These are phyloP conservation scores for Ogataea pilisensis DNA, from an alignment of 805 yeast genomes.

Conservation along the genomic window DNA sequence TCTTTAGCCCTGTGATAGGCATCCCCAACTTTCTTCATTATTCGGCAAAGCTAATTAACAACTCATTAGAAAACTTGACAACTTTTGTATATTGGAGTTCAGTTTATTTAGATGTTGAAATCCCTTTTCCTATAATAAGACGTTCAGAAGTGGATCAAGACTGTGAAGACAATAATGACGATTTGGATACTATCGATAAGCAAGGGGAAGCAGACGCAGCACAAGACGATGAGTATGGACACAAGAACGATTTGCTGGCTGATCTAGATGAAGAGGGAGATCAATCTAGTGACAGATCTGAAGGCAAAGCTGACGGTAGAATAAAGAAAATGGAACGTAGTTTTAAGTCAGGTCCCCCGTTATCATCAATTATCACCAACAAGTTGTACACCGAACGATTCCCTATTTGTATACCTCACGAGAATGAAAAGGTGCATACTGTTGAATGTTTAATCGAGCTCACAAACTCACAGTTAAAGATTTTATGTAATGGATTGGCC, in stretches of 20 bases:
- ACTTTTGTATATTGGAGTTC: conserved; percentile 16
- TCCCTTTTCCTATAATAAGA: conserved; percentile 21
- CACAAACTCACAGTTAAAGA: conserved; percentile 13
- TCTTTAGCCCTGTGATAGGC: conserved; percentile 27
- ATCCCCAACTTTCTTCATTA: conserved; percentile 17
- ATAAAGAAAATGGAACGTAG: too few species aligned
- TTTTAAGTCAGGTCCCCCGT: conserved; percentile 2
- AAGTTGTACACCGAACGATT: conserved; percentile 1
- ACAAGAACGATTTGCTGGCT: background rate
- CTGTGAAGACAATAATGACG: conserved; percentile 1
- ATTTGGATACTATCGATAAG: background rate
- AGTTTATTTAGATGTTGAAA: conserved; percentile 10
- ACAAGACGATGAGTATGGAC: background rate
- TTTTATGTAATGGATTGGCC: conserved; percentile 17
- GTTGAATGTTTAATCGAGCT: conserved; percentile 14
- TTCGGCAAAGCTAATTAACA: conserved; percentile 18
- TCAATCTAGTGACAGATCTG: background rate
- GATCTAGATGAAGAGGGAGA: background rate
- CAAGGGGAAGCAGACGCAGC: background rate
- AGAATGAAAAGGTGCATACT: conserved; percentile 5
- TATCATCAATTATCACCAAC: conserved; percentile 9
- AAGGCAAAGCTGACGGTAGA: background rate
- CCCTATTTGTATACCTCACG: conserved; percentile 6
- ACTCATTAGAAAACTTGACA: conserved; percentile 19
- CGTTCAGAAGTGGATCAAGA: background rate